Conservation (phyloP, 2,329 filamentous ascomycete genomes). For the Aspergillus arachidicola region DNA sequence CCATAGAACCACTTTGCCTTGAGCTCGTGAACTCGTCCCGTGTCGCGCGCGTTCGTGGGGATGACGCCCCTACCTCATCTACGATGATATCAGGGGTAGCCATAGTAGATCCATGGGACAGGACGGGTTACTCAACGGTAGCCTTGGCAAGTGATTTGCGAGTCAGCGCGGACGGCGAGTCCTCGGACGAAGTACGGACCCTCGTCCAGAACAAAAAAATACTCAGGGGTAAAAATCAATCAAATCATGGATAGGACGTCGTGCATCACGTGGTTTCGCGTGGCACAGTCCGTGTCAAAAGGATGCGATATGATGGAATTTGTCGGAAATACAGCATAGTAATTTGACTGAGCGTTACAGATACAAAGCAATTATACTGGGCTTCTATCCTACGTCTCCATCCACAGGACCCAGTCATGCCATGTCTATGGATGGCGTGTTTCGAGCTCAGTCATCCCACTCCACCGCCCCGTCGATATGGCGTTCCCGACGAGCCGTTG, state of each 20-base stretch:
- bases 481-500: background rate
- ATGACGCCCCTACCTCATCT: background rate
- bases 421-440: conserved; percentile 1
- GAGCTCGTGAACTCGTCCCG: background rate
- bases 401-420: background rate
- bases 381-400: background rate
- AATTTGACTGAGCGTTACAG: background rate
- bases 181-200: background rate
- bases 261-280: too few species aligned
- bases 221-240: too few species aligned
- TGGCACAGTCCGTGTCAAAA: too few species aligned
- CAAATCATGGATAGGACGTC: too few species aligned
- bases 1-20: background rate
- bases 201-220: too few species aligned
- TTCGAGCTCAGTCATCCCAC: conserved; percentile 4
- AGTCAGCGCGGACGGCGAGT: background rate
- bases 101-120: background rate
- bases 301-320: too few species aligned
- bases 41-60: background rate
- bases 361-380: background rate
- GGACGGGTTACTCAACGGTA: background rate
- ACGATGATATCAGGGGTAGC: background rate
- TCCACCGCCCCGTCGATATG: conserved; percentile 6
- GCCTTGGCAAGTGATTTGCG: background rate
- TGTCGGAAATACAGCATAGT: too few species aligned